These are phyloP conservation scores for Astrothelium macrocarpum DNA, from an alignment of 495 filamentous ascomycete species.

Conservation along the genomic window DNA sequence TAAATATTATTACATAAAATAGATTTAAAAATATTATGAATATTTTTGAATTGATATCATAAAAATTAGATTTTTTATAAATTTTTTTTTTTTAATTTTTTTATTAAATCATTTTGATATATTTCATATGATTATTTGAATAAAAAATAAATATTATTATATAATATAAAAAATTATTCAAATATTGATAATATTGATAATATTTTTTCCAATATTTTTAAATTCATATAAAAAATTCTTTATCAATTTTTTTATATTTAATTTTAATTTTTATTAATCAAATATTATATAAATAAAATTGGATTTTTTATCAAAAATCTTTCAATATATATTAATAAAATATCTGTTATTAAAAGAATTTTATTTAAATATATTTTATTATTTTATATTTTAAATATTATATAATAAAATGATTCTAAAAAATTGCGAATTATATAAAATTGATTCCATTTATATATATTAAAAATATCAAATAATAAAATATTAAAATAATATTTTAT, in stretches of 20 bases:
- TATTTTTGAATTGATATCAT: background rate
- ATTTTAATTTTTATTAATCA: background rate
- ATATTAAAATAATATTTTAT: background rate
- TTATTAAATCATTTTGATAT: background rate
- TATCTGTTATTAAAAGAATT: too few relatives aligned
- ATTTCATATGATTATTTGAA: background rate
- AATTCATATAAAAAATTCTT: background rate
- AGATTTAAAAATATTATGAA: too few relatives aligned
- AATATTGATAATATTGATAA: background rate
- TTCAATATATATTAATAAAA: too few relatives aligned
- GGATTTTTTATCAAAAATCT: too few relatives aligned
- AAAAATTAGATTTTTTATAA: background rate
- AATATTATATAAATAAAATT: background rate
- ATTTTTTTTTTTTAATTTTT: background rate
- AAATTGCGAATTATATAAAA: background rate
- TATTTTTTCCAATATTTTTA: background rate
- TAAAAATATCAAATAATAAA: background rate
- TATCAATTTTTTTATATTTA: background rate
- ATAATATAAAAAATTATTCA: background rate
- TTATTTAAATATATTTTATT: too few relatives aligned
- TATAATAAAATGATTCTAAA: too few relatives aligned
- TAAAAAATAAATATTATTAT: background rate
- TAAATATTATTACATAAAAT: background rate
- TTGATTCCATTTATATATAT: background rate
- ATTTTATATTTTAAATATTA: too few relatives aligned